Evolutionary conservation across 352 stramenopile species (phyloP).

Genomic region (Globisporangium echinulatum): DNA sequence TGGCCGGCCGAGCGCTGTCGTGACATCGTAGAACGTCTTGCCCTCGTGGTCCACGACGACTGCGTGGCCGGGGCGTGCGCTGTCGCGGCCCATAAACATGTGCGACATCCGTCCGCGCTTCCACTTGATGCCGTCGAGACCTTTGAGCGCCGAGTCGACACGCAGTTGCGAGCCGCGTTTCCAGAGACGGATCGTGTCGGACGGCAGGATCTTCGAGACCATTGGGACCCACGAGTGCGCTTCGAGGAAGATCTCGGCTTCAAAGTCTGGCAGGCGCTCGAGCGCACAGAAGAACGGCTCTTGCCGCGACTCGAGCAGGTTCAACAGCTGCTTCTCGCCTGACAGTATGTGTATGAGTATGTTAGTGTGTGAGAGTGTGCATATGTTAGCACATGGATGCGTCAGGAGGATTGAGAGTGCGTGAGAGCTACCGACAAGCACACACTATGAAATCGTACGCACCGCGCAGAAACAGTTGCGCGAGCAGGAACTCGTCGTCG

Average conservation of each 20-base stretch:
- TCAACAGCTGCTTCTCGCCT: conserved; percentile 59
- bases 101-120: conserved; percentile 69
- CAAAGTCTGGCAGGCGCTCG: conserved; percentile 68
- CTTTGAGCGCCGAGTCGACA: conserved; percentile 68
- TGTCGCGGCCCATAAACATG: conserved; percentile 43
- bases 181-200: conserved; percentile 62
- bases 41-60: conserved; percentile 60
- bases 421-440: no score
- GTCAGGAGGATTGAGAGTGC: no score
- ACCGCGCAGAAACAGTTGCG: conserved; percentile 53
- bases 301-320: conserved; percentile 35
- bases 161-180: conserved; percentile 67
- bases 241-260: conserved; percentile 74
- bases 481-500: conserved; percentile 71
- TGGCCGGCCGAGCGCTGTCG: conserved; percentile 38
- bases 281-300: conserved; percentile 56
- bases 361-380: neutral
- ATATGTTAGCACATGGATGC: no score
- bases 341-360: neutral
- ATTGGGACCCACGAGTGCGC: conserved; percentile 77
- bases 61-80: conserved; percentile 27
- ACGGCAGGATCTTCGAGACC: conserved; percentile 72
- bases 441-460: neutral
- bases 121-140: conserved; percentile 69
- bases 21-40: conserved; percentile 59